Percentiles rank a stretch among this genome's conserved stretches.
Conservation (phyloP, 768 basidiomycete species). For the Termitomyces sp. region DNA sequence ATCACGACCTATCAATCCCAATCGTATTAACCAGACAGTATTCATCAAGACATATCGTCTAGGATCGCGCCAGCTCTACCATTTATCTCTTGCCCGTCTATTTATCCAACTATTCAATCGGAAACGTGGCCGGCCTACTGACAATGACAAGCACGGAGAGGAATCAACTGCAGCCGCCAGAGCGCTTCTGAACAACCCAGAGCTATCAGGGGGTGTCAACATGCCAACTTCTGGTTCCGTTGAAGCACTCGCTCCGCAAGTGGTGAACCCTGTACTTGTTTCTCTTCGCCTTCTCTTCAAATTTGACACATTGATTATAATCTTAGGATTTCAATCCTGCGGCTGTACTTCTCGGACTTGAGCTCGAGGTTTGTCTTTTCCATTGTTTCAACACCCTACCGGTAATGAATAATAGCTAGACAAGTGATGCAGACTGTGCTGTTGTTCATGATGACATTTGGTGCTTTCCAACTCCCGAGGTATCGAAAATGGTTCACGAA, state of each 20-base stretch:
- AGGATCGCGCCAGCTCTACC: not conserved
- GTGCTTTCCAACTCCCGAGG: not conserved
- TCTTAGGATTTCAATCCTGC: not conserved
- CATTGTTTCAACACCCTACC: not conserved
- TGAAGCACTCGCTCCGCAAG: too few species aligned
- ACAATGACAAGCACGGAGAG: not conserved
- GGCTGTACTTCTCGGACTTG: not conserved
- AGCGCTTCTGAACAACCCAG: too few species aligned
- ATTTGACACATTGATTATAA: too few species aligned
- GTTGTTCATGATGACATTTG: not conserved
- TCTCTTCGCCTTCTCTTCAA: not conserved
- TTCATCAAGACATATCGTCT: slow-evolving; percentile 7
- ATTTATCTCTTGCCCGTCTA: not conserved
- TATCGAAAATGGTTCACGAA: not conserved
- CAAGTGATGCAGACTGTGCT: not conserved
- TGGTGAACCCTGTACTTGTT: too few species aligned
- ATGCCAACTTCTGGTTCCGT: too few species aligned
- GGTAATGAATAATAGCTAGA: not conserved
- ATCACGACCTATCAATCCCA: not conserved
- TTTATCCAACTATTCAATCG: not conserved
- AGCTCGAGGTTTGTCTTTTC: not conserved
- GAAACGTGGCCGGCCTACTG: too few species aligned
- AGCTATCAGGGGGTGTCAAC: too few species aligned
- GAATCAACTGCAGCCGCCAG: not conserved
- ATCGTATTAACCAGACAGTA: slow-evolving; percentile 3